phyloP scores from a whole-genome alignment of 176 grass and related monocot genomes.

The Tuctoria greenei region DNA sequence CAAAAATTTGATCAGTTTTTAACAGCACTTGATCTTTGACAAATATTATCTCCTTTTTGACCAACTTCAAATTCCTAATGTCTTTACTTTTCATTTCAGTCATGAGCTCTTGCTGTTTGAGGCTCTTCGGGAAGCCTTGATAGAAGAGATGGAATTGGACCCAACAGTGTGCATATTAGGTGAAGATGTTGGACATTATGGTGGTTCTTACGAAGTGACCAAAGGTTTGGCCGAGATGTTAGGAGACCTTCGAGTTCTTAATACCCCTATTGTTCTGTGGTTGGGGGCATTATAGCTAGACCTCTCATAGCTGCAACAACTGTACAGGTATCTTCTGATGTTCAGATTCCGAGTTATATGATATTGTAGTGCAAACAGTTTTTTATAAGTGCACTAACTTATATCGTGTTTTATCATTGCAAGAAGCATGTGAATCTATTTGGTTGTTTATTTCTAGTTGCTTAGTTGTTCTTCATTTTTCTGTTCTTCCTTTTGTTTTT shows the following conservation, averaged over 20 bases:
- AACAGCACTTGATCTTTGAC: background rate
- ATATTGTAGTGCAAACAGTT: background rate
- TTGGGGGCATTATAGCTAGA: conserved; percentile 40
- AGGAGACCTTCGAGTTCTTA: conserved; percentile 87
- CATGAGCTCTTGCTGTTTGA: conserved; percentile 85
- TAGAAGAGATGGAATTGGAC: conserved; percentile 86
- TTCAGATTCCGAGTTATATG: background rate
- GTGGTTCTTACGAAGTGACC: conserved; percentile 90
- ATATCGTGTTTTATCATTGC: conserved; percentile 1
- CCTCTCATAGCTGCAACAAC: conserved; percentile 43
- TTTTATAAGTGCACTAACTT: background rate
- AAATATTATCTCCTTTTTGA: conserved; percentile 4
- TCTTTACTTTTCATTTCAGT: conserved; percentile 34
- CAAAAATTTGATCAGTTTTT: background rate
- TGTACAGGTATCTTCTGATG: conserved; percentile 38
- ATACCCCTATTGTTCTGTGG: conserved; percentile 65
- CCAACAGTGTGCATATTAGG: conserved; percentile 79
- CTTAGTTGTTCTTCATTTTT: no score
- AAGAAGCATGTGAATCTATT: no score
- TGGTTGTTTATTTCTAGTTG: no score
- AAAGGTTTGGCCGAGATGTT: conserved; percentile 77
- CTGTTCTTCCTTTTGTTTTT: no score
- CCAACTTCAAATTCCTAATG: conserved; percentile 7
- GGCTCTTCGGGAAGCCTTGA: conserved; percentile 80
- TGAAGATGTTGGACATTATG: conserved; percentile 86